A percentile compares a stretch with the other conserved stretches of the same genome.
phyloP scores from a whole-genome alignment of 257 asterid genomes.

The Petunia secreta region DNA sequence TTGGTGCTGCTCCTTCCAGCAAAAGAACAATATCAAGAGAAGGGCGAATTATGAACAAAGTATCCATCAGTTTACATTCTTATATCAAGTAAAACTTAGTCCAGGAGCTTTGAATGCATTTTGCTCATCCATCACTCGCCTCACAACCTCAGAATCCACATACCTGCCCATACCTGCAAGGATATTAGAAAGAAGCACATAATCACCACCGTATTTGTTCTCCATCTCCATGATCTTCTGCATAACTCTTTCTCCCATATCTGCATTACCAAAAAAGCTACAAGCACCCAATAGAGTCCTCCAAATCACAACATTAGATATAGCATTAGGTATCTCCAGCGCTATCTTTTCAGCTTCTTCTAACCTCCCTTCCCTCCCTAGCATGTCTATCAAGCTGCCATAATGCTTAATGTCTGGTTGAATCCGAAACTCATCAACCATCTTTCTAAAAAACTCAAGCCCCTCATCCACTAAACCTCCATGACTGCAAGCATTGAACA shows the following conservation, averaged over 20 bases:
- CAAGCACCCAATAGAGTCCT: slow-evolving; percentile 82
- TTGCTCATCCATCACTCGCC: slow-evolving; percentile 54
- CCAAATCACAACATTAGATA: slow-evolving; percentile 61
- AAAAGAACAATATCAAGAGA: background rate
- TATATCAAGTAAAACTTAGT: slow-evolving; percentile 40
- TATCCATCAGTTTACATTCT: slow-evolving; percentile 8
- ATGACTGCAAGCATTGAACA: slow-evolving; percentile 71
- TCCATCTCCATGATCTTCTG: slow-evolving; percentile 59
- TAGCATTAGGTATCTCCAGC: slow-evolving; percentile 45
- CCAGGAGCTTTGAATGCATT: slow-evolving; percentile 61
- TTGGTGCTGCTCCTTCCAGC: slow-evolving; percentile 8
- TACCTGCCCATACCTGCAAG: slow-evolving; percentile 62
- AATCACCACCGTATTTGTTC: slow-evolving; percentile 72
- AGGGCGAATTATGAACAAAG: background rate
- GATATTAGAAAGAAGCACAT: slow-evolving; percentile 73
- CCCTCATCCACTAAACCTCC: slow-evolving; percentile 78
- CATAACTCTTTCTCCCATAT: slow-evolving; percentile 65
- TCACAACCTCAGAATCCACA: slow-evolving; percentile 63
- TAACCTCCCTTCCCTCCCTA: slow-evolving; percentile 83
- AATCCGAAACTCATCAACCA: slow-evolving; percentile 52
- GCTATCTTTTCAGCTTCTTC: slow-evolving; percentile 82
- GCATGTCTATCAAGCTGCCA: slow-evolving; percentile 66
- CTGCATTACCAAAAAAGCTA: slow-evolving; percentile 66
- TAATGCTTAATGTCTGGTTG: slow-evolving; percentile 64
- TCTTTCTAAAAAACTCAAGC: slow-evolving; percentile 51